Conservation (phyloP, 1,139 yeast genomes). For the Wickerhamomyces sp. region DNA sequence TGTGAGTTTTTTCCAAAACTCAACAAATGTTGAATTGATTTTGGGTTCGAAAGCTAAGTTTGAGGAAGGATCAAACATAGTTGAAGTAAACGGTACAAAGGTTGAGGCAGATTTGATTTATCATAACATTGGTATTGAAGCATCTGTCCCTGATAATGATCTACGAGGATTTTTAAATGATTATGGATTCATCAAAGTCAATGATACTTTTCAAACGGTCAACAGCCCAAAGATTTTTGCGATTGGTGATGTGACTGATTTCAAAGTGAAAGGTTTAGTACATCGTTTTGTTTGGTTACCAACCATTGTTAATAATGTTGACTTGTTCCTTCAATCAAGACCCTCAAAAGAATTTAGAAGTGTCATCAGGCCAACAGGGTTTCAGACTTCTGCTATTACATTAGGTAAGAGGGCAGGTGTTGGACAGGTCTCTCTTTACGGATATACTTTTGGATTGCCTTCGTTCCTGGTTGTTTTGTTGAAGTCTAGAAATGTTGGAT, state of each 20-base stretch:
- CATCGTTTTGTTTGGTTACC: too few species aligned
- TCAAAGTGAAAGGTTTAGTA: conserved; percentile 10
- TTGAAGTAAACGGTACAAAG: background rate
- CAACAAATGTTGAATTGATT: background rate
- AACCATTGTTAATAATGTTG: too few species aligned
- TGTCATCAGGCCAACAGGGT: too few species aligned
- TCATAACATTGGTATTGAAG: conserved; percentile 15
- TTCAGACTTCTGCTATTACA: too few species aligned
- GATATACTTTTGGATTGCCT: too few species aligned
- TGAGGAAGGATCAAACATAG: background rate
- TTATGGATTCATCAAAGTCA: conserved; percentile 14
- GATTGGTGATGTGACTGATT: conserved; percentile 21
- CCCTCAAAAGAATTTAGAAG: too few species aligned
- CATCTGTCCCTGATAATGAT: conserved; percentile 16
- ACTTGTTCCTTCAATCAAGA: too few species aligned
- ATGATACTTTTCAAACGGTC: conserved; percentile 16
- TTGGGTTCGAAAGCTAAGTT: background rate
- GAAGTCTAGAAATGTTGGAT: too few species aligned
- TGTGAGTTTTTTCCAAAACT: conserved; percentile 9
- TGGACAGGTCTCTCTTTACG: too few species aligned
- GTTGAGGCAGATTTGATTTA: conserved; percentile 12
- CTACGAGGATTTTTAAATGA: conserved; percentile 10
- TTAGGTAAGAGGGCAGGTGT: too few species aligned
- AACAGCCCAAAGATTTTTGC: conserved; percentile 17
- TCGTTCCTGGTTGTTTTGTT: too few species aligned